These are phyloP conservation scores for Tilletia setariae DNA, from an alignment of 1,284 basidiomycete genomes.

Conservation along the genomic window DNA sequence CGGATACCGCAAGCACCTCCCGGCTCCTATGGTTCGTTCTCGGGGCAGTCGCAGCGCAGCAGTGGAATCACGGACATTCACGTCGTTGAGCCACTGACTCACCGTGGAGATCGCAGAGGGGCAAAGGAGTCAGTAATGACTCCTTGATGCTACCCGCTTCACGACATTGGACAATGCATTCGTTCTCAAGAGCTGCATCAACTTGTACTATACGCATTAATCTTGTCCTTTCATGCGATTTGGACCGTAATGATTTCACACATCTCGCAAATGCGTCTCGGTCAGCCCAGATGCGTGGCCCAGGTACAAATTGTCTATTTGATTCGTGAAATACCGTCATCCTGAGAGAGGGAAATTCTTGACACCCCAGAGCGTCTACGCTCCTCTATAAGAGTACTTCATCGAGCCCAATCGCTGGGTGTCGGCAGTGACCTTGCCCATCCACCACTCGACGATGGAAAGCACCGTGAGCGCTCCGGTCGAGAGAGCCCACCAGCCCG, in stretches of 20 bases:
- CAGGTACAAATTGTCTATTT: background rate
- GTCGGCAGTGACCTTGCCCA: conserved; percentile 39
- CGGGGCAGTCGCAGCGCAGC: conserved; percentile 8
- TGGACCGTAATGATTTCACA: too few species aligned
- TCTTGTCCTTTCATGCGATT: too few species aligned
- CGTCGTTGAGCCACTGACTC: background rate
- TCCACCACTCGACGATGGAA: conserved; percentile 37
- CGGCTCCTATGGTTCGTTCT: background rate
- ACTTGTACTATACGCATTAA: too few species aligned
- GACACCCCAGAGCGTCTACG: conserved; percentile 21
- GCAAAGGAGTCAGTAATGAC: too few species aligned
- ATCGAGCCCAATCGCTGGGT: conserved; percentile 39
- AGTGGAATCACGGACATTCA: background rate
- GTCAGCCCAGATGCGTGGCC: too few species aligned
- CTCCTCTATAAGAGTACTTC: conserved; percentile 51
- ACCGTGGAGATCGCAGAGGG: background rate
- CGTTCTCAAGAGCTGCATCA: too few species aligned
- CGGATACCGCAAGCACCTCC: too few species aligned
- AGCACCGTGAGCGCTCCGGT: conserved; percentile 32
- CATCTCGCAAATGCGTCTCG: too few species aligned
- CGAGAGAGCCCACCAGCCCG: conserved; percentile 49
- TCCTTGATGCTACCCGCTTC: too few species aligned
- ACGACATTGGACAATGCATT: too few species aligned
- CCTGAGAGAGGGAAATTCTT: too few species aligned
- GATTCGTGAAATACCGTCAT: too few species aligned